These are phyloP conservation scores for Saturnispora sanitii DNA, from an alignment of 805 yeast genomes.

Conservation along the genomic window DNA sequence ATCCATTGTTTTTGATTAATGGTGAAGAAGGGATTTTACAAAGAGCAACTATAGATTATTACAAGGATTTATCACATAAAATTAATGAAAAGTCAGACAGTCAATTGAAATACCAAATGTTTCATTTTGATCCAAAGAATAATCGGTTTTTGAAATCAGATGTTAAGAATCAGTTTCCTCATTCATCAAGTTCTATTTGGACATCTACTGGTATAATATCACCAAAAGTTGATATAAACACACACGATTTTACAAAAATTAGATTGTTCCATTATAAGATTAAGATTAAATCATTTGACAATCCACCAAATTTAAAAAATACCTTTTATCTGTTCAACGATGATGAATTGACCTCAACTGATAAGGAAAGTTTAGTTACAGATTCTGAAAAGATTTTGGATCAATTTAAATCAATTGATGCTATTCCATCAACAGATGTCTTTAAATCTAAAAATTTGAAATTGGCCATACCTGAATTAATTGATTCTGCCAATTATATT, in stretches of 20 bases:
- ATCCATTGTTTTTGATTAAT: conserved; percentile 27
- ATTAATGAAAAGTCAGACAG: not conserved
- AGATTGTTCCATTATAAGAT: conserved; percentile 23
- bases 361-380: conserved; percentile 17
- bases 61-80: conserved; percentile 7
- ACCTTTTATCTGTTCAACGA: conserved; percentile 22
- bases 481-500: conserved; percentile 40
- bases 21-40: conserved; percentile 22
- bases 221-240: conserved; percentile 11
- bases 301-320: conserved; percentile 15
- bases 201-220: conserved; percentile 20
- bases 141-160: conserved; percentile 2
- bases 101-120: conserved; percentile 12
- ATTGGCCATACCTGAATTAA: conserved; percentile 26
- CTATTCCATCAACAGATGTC: conserved; percentile 1
- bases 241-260: conserved; percentile 12
- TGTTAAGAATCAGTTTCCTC: not conserved
- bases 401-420: conserved; percentile 4
- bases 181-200: conserved; percentile 13
- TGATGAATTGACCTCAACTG: conserved; percentile 20
- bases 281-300: conserved; percentile 19
- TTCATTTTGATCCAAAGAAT: conserved; percentile 12
- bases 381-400: conserved; percentile 6
- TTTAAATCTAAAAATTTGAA: not conserved
- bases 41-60: conserved; percentile 29